These are phyloP conservation scores for Fagopyrum esculentum DNA, from an alignment of 148 eudicot species.

Conservation along the genomic window DNA sequence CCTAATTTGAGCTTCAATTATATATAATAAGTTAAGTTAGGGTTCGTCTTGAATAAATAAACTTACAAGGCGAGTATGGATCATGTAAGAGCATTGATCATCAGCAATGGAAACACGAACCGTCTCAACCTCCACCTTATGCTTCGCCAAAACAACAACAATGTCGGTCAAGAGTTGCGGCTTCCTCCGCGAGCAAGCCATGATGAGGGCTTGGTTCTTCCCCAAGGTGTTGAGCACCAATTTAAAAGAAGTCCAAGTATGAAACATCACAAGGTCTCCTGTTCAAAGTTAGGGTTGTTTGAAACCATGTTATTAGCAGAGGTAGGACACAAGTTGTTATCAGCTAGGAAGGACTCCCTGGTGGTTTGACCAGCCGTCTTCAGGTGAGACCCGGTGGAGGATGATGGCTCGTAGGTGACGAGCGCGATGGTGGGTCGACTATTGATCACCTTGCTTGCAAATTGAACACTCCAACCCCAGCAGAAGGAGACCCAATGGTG, in stretches of 20 bases:
- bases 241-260: slow-evolving; percentile 57
- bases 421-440: neutral
- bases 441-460: no score
- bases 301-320: neutral
- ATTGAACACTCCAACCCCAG: no score
- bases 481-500: no score
- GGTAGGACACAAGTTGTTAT: slow-evolving; percentile 25
- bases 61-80: slow-evolving; percentile 35
- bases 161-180: slow-evolving; percentile 38
- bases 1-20: no score
- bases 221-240: slow-evolving; percentile 56
- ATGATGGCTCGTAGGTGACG: slow-evolving; percentile 1
- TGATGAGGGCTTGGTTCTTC: slow-evolving; percentile 40
- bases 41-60: no score
- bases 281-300: neutral
- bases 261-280: slow-evolving; percentile 26
- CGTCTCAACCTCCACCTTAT: slow-evolving; percentile 35
- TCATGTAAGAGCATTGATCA: slow-evolving; percentile 33
- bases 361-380: slow-evolving; percentile 17
- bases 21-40: no score
- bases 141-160: slow-evolving; percentile 53
- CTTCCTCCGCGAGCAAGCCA: slow-evolving; percentile 38
- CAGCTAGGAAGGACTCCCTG: slow-evolving; percentile 58
- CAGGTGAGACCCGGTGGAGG: slow-evolving; percentile 12
- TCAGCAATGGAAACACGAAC: slow-evolving; percentile 39